Evolutionary conservation across 768 basidiomycete genomes (phyloP).

Genomic region (Leucogyrophana mollusca): DNA sequence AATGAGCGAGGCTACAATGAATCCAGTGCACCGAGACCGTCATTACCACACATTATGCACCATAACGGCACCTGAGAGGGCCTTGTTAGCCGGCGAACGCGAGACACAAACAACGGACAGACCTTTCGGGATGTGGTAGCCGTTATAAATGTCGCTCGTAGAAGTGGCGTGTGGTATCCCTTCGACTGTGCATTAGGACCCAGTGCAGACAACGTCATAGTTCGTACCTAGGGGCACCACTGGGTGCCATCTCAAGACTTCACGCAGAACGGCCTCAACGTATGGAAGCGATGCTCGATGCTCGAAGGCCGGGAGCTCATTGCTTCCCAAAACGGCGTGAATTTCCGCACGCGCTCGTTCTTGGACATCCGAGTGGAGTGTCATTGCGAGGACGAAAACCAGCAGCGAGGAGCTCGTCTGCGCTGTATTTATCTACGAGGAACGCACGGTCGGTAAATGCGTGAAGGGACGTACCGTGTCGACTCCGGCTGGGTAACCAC

Average conservation of each 20-base stretch:
- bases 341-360: slow-evolving; percentile 6
- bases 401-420: slow-evolving; percentile 3
- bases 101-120: background rate
- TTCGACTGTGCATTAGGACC: background rate
- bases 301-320: background rate
- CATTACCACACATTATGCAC: slow-evolving; percentile 35
- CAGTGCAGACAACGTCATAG: background rate
- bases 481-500: background rate
- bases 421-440: background rate
- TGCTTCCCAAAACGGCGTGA: slow-evolving; percentile 1
- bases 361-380: slow-evolving; percentile 9
- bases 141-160: background rate
- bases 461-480: background rate
- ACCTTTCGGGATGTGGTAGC: slow-evolving; percentile 32
- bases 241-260: slow-evolving; percentile 6
- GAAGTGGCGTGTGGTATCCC: slow-evolving; percentile 1
- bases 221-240: slow-evolving; percentile 5
- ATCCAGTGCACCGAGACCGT: no score
- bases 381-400: slow-evolving; percentile 1
- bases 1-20: no score
- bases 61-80: slow-evolving; percentile 23
- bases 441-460: no score
- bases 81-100: background rate
- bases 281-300: slow-evolving; percentile 3
- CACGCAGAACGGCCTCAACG: slow-evolving; percentile 7